These are phyloP conservation scores for Neurospora sp. DNA, from an alignment of 495 filamentous ascomycete species.

Conservation along the genomic window DNA sequence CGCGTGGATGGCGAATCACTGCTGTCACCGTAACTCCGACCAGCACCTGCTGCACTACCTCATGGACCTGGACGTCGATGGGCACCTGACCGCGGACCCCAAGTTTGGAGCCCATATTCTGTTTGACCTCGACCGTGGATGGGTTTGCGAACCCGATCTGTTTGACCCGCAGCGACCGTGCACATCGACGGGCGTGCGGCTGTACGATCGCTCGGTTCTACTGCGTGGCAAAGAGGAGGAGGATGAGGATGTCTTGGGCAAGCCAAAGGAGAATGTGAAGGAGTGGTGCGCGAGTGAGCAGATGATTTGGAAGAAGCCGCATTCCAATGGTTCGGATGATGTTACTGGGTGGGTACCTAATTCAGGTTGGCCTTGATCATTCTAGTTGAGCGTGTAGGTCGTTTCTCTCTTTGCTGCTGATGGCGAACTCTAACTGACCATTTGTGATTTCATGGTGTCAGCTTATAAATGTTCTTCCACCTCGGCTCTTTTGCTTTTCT, in stretches of 20 bases:
- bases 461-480: background rate
- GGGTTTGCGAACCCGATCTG: too few species aligned
- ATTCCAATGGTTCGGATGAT: too few species aligned
- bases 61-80: slow-evolving; percentile 9
- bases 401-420: background rate
- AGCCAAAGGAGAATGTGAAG: background rate
- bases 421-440: background rate
- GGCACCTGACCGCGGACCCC: background rate
- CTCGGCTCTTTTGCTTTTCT: background rate
- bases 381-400: background rate
- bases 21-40: background rate
- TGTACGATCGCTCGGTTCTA: background rate
- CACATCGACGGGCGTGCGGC: background rate
- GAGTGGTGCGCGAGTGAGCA: background rate
- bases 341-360: too few species aligned
- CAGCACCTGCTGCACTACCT: background rate
- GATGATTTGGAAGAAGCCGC: too few species aligned
- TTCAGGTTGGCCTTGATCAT: too few species aligned
- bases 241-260: background rate
- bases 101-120: background rate
- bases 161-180: background rate
- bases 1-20: background rate
- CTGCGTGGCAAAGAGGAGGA: background rate
- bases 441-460: background rate
- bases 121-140: too few species aligned